These are phyloP conservation scores for Globisporangium mamillatum DNA, from an alignment of 352 stramenopile genomes.

Conservation along the genomic window DNA sequence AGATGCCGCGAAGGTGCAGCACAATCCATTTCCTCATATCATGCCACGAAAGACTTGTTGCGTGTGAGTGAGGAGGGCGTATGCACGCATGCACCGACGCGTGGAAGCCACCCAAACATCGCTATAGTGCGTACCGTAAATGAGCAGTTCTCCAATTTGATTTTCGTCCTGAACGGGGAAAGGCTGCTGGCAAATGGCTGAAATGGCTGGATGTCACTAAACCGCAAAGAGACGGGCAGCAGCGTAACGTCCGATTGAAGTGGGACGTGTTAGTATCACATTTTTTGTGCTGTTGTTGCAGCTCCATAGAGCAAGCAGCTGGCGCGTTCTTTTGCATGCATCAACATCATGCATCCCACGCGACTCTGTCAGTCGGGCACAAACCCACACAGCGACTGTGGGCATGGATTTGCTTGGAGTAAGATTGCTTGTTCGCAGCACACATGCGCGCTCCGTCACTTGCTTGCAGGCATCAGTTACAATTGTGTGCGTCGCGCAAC, in stretches of 20 bases:
- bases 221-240: neutral
- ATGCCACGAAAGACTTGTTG: neutral
- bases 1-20: neutral
- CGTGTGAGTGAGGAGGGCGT: too few relatives aligned
- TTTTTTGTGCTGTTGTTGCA: constrained; percentile 4
- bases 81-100: neutral
- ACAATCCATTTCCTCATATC: neutral
- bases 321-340: constrained; percentile 10
- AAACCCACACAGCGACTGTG: neutral
- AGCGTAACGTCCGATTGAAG: constrained; percentile 11
- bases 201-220: constrained; percentile 14
- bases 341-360: constrained; percentile 1
- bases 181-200: neutral
- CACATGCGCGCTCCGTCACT: neutral
- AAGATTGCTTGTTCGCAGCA: neutral
- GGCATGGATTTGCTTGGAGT: neutral
- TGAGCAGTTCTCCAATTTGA: neutral
- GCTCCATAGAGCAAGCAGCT: constrained; percentile 5
- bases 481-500: neutral
- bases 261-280: neutral
- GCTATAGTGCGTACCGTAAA: neutral
- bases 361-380: neutral
- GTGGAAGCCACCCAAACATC: constrained; percentile 2
- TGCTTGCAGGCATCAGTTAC: neutral
- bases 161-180: neutral